Conservation (phyloP, 2,329 filamentous ascomycete genomes). For the Sarocladiaceae sp. region DNA sequence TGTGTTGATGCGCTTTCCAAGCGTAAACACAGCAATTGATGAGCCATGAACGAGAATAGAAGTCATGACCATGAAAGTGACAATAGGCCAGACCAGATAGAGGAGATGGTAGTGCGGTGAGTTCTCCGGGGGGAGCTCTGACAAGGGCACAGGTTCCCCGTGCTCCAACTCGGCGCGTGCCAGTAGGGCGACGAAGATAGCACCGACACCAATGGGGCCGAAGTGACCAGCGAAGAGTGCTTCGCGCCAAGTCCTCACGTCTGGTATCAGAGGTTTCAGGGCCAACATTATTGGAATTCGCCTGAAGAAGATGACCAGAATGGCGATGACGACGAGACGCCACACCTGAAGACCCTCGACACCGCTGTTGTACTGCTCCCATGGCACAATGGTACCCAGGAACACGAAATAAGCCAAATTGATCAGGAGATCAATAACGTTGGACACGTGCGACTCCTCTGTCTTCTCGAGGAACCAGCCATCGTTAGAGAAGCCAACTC, state of each 20-base stretch:
- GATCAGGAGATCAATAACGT: conserved; percentile 95
- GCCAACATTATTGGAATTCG: conserved; percentile 92
- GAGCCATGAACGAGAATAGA: conserved; percentile 96
- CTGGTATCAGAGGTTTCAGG: conserved; percentile 88
- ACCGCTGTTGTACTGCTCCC: conserved; percentile 80
- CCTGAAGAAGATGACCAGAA: conserved; percentile 92
- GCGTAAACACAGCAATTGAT: conserved; percentile 95
- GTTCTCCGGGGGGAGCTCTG: conserved; percentile 51
- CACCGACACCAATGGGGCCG: conserved; percentile 93
- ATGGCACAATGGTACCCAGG: conserved; percentile 94
- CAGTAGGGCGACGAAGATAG: conserved; percentile 91
- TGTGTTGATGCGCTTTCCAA: conserved; percentile 98
- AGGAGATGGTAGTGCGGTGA: conserved; percentile 65
- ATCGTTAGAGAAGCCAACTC: conserved; percentile 98
- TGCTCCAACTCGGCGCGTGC: conserved; percentile 88
- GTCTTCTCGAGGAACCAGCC: conserved; percentile 99
- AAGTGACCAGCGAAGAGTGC: conserved; percentile 96
- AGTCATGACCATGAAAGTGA: conserved; percentile 86
- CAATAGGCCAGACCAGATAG: conserved; percentile 90
- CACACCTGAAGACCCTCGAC: conserved; percentile 75
- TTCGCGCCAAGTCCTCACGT: conserved; percentile 97
- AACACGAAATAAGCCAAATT: conserved; percentile 99
- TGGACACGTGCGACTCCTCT: conserved; percentile 96
- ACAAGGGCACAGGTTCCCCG: conserved; percentile 68
- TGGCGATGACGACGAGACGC: conserved; percentile 88